Base-by-base conservation (phyloP, 805 yeast species). In the Wickerhamiella dianesei region DNA sequence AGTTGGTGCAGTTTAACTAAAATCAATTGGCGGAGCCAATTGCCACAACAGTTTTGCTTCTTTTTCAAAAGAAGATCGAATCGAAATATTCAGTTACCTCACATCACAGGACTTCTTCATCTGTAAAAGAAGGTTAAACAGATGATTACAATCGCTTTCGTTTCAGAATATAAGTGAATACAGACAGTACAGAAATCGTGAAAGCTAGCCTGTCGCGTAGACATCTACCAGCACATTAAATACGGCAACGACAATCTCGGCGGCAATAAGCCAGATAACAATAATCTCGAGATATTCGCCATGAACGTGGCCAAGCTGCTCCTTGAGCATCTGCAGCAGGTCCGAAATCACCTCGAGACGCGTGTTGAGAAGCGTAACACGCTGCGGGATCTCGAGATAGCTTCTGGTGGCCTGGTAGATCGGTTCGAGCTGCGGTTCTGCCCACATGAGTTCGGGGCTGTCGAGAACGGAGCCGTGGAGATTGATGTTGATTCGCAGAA, bases 381-480 rank as follows among this genome's bases (percentile, higher is more conserved):
- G 70, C 65, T 89, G 97, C 60, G 88, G 88, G 56, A 92, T 92
- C 59, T 92, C 98, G 51, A 92, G 65, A 63, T 89, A 89, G 0
- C 96, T 96, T 62, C 97, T 76, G 2, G 95, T 87, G 0, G 97
- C 96, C 63, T 88, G 96, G 65, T 92, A 92, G 45, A 89, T 87
- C 1, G 98, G 98, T 61, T 92, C 98, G 51, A 92, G 70, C 59
- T 88, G 96, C 1, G 98, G 98, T 62, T 92, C 97, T 0, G 96
- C 79, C 98, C 98, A 92, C 96, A 92, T 87, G 49, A 92, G 75
- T 63, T 92, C 98, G 1, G 98, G 98, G 1, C 95, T 84, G 62
- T 92, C 98, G 51, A 92, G 69, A 21, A 92, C 94, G 16, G 71
- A 66, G 17, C 73, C 73, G 44, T 68, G 73, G 47, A 68, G 52